Evolutionary conservation across 805 yeast species (phyloP).

Genomic region (Candida argentea): DNA sequence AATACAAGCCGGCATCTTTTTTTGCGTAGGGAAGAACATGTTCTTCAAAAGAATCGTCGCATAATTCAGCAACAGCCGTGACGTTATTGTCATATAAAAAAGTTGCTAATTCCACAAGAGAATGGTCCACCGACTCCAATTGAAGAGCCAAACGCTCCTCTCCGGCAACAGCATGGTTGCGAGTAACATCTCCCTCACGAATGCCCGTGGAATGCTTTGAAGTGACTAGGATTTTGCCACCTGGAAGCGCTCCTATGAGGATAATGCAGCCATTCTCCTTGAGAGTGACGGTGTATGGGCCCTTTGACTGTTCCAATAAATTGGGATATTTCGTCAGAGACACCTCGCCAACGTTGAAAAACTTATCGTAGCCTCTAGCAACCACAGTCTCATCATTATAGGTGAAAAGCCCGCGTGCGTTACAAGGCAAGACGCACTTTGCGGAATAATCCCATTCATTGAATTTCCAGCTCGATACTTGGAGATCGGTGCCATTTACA

Average conservation of each 20-base stretch:
- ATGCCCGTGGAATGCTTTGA: slow-evolving; percentile 86
- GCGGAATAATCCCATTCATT: slow-evolving; percentile 76
- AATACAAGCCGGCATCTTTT: slow-evolving; percentile 68
- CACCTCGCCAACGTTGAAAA: slow-evolving; percentile 73
- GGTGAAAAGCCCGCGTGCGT: slow-evolving; percentile 80
- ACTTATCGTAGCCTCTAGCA: slow-evolving; percentile 88
- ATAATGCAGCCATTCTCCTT: slow-evolving; percentile 95
- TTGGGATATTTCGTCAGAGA: slow-evolving; percentile 38
- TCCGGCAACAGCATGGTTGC: slow-evolving; percentile 73
- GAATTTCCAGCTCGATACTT: slow-evolving; percentile 57
- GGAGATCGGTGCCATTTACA: slow-evolving; percentile 4
- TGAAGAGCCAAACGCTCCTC: slow-evolving; percentile 47
- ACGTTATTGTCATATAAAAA: slow-evolving; percentile 38
- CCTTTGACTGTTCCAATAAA: slow-evolving; percentile 39
- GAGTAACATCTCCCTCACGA: slow-evolving; percentile 35
- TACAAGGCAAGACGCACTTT: slow-evolving; percentile 44
- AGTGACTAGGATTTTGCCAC: slow-evolving; percentile 76
- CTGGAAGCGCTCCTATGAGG: slow-evolving; percentile 64
- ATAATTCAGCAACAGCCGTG: slow-evolving; percentile 87
- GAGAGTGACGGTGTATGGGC: slow-evolving; percentile 72
- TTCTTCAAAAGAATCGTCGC: slow-evolving; percentile 91
- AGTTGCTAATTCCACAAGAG: slow-evolving; percentile 43
- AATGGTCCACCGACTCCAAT: slow-evolving; percentile 29
- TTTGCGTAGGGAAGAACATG: slow-evolving; percentile 71
- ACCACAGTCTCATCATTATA: slow-evolving; percentile 38